Evolutionary conservation across 768 basidiomycete genomes (phyloP).

Genomic region (Cubamyces lactineus): DNA sequence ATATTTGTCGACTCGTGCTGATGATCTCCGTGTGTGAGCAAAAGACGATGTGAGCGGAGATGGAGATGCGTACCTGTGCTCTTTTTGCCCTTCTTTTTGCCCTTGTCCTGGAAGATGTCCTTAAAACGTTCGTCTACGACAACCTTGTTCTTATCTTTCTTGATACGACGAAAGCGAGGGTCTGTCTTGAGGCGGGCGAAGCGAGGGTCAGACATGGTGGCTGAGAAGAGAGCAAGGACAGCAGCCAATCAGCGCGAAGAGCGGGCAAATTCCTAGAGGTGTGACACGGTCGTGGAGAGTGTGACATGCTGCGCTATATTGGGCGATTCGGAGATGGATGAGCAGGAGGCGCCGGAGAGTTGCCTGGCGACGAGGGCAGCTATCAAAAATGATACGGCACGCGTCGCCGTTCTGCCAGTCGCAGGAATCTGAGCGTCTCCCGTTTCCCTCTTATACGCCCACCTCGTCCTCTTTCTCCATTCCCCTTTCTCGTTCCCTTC

Average conservation of each 20-base stretch:
- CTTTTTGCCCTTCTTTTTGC: constrained; percentile 41
- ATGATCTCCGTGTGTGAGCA: constrained; percentile 24
- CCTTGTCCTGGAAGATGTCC: constrained; percentile 61
- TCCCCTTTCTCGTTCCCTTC: constrained; percentile 30
- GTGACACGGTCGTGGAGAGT: constrained; percentile 10
- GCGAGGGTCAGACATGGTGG: constrained; percentile 76
- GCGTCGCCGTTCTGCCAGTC: background rate
- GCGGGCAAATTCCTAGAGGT: constrained; percentile 17
- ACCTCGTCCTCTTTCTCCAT: constrained; percentile 18
- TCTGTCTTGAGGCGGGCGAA: constrained; percentile 88
- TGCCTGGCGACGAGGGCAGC: constrained; percentile 17
- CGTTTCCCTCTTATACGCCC: constrained; percentile 24
- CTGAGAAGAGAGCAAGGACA: constrained; percentile 8
- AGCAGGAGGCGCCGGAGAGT: background rate
- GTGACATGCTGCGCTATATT: background rate
- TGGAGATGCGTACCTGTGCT: constrained; percentile 28
- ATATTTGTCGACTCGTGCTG: constrained; percentile 85
- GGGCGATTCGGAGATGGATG: background rate
- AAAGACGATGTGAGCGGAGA: constrained; percentile 10
- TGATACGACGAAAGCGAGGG: constrained; percentile 88
- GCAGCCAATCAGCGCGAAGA: constrained; percentile 20
- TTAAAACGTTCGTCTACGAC: constrained; percentile 93
- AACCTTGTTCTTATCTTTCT: constrained; percentile 79
- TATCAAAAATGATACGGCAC: constrained; percentile 21
- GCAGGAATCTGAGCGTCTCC: constrained; percentile 16